Base-by-base conservation (phyloP, 1,284 basidiomycete genomes). In the Malassezia dermatis region DNA sequence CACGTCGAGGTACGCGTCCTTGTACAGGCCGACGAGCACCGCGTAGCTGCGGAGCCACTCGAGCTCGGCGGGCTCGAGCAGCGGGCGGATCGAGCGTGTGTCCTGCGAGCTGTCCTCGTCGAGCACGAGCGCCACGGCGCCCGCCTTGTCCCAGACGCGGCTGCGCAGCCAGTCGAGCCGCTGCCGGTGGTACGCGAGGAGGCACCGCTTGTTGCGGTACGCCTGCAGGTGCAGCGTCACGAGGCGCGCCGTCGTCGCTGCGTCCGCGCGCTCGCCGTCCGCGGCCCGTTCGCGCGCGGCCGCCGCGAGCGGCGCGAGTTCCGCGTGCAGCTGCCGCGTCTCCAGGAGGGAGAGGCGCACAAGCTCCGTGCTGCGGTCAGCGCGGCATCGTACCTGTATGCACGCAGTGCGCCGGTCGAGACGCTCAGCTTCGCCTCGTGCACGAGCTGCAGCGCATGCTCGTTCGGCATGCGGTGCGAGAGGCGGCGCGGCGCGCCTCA, bases 121-220 rank as follows among this genome's bases (percentile, higher is more conserved):
- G 37, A 95, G 81, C n/a, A 93, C 80, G 59, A 88, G 85, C 0
- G 87, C 85, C 2, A 94, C 77, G 2, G 87, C 85, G n/a, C 88
- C 90, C n/a, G 89, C 89, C 12, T 83, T 82, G n/a, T 82, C 78
- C 90, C 91, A 95, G 76, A 88, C 93, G 76, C 87, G 80, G 66
- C 86, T 83, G 62, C 84, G 82, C 51, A 96, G 81, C 54, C 83
- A 83, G 66, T 88, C 85, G 39, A 89, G 76, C 28, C 93, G 82
- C 72, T 88, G 85, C 27, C 82, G 78, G 73, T 95, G 88, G 77
- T 96, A 98, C 1, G 89, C 89, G 32, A 95, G 81, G 7, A 96
- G 80, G 71, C 88, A 89, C 13, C 93, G 85, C 75, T 94, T 93
- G 79, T 95, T 94, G 61, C 89, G 82, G 42, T 84, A 80, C 59